A percentile compares a stretch with the other conserved stretches of the same genome.
Conservation (phyloP, 2,329 filamentous ascomycete species). For the Plectosphaerella sp. region DNA sequence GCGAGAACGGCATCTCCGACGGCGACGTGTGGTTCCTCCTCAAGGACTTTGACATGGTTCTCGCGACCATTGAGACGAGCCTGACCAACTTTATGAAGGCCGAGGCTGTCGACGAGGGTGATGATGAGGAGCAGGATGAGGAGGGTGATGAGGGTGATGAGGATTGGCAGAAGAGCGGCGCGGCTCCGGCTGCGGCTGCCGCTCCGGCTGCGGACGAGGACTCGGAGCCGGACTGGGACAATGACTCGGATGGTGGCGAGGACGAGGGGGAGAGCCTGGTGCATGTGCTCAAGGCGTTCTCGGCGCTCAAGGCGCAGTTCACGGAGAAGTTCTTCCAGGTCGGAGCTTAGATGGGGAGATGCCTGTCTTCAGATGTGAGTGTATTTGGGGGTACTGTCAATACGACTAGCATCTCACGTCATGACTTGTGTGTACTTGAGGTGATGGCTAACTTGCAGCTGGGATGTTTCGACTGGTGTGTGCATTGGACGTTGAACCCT, state of each 20-base stretch:
- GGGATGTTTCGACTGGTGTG: no score
- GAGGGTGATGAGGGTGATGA: conserved; percentile 33
- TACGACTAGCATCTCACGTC: no score
- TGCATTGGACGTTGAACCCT: no score
- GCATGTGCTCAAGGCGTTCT: conserved; percentile 56
- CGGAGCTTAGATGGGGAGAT: conserved; percentile 42
- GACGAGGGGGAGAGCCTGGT: conserved; percentile 41
- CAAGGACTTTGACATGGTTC: conserved; percentile 52
- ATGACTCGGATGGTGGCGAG: conserved; percentile 22
- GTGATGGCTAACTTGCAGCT: no score
- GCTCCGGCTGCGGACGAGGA: conserved; percentile 21
- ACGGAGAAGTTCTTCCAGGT: conserved; percentile 59
- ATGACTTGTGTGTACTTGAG: no score
- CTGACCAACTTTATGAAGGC: conserved; percentile 47
- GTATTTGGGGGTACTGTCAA: no score
- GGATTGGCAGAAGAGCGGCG: not conserved
- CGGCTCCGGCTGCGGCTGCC: not conserved
- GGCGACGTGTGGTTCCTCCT: conserved; percentile 70
- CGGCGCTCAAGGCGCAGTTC: conserved; percentile 53
- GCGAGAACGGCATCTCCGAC: conserved; percentile 61
- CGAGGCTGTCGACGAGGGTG: conserved; percentile 18
- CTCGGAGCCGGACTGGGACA: conserved; percentile 23
- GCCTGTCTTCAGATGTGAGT: no score
- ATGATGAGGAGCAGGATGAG: conserved; percentile 36
- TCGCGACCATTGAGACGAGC: conserved; percentile 69